phyloP scores from a whole-genome alignment of 208 protist species.

The Trypanosoma platydactyli region DNA sequence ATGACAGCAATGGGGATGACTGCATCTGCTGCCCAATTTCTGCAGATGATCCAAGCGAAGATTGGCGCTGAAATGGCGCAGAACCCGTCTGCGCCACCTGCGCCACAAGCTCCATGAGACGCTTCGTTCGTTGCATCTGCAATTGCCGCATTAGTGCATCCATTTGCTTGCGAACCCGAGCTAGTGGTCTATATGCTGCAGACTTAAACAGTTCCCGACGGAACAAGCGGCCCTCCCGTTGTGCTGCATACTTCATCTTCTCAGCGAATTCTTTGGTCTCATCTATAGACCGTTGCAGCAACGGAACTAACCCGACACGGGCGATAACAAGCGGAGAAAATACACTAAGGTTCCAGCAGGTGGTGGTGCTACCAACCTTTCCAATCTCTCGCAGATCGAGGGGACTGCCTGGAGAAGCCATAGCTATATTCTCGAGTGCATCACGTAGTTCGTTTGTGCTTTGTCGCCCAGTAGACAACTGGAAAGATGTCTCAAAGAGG shows the following conservation, averaged over 20 bases:
- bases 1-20: too few relatives aligned
- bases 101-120: constrained; percentile 27
- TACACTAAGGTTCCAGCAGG: constrained; percentile 64
- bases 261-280: constrained; percentile 68
- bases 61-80: constrained; percentile 6
- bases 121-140: constrained; percentile 38
- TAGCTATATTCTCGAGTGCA: constrained; percentile 29
- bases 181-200: constrained; percentile 56
- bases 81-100: not conserved
- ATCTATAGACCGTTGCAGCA: constrained; percentile 61
- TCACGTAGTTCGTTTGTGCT: constrained; percentile 40
- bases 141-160: constrained; percentile 41
- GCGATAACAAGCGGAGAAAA: constrained; percentile 67
- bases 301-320: constrained; percentile 57
- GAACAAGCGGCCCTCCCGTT: constrained; percentile 31
- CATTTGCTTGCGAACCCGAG: constrained; percentile 53
- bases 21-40: constrained; percentile 1
- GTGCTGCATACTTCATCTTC: constrained; percentile 46
- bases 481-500: constrained; percentile 70
- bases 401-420: not conserved
- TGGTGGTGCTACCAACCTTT: constrained; percentile 53
- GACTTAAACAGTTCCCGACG: constrained; percentile 39
- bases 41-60: constrained; percentile 13
- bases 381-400: constrained; percentile 31
- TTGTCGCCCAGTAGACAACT: constrained; percentile 60